Evolutionary conservation across 345 rosid species (phyloP).

Genomic region (Arabis alpina): DNA sequence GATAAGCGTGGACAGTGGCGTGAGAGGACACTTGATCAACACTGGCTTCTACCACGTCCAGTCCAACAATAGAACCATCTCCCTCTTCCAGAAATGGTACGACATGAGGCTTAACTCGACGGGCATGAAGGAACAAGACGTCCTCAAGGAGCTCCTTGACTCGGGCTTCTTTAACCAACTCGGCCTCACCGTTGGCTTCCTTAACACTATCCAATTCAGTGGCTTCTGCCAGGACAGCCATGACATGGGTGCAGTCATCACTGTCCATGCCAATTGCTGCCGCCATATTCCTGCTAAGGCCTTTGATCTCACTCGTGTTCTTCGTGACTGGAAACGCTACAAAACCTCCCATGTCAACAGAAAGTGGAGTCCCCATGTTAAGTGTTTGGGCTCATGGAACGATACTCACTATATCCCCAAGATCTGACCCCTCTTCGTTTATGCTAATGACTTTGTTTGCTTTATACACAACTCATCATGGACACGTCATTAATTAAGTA

Average conservation of each 20-base stretch:
- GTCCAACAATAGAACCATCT: constrained; percentile 71
- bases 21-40: constrained; percentile 55
- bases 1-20: constrained; percentile 60
- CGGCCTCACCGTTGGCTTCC: constrained; percentile 49
- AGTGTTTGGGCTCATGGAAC: constrained; percentile 54
- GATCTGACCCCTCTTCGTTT: constrained; percentile 23
- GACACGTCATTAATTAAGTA: too few species aligned
- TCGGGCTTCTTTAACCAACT: constrained; percentile 47
- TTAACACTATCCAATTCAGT: constrained; percentile 65
- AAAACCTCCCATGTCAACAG: constrained; percentile 30
- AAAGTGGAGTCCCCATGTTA: constrained; percentile 52
- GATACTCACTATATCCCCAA: constrained; percentile 31
- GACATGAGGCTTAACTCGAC: constrained; percentile 55
- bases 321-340: constrained; percentile 68
- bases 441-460: neutral
- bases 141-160: constrained; percentile 49
- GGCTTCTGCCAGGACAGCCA: constrained; percentile 76
- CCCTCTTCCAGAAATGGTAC: constrained; percentile 68
- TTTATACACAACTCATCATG: constrained; percentile 14
- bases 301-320: constrained; percentile 55
- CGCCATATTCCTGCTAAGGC: constrained; percentile 71
- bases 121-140: constrained; percentile 78
- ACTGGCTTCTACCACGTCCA: constrained; percentile 70
- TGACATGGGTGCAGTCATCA: constrained; percentile 54
- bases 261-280: constrained; percentile 90